Conservation (phyloP, 306 rosid genomes). For the Parietaria judaica region DNA sequence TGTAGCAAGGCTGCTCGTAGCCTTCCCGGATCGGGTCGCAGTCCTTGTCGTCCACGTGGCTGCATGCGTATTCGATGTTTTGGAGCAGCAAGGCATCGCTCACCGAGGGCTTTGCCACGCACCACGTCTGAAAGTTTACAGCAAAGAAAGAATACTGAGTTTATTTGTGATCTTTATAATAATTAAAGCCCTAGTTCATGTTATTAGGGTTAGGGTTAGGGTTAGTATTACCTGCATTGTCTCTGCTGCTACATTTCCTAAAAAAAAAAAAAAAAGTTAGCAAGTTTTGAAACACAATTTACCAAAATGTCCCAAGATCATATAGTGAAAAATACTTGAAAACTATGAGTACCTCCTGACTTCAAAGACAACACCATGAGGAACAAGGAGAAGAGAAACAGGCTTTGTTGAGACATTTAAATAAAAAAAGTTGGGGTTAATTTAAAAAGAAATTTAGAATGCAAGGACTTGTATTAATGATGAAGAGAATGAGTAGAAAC, state of each 20-base stretch:
- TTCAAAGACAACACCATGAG: conserved; percentile 5
- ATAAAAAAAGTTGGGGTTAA: background rate
- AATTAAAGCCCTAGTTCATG: background rate
- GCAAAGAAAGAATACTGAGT: too few relatives aligned
- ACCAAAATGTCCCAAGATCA: background rate
- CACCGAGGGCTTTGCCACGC: conserved; percentile 20
- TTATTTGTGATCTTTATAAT: too few relatives aligned
- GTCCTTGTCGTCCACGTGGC: conserved; percentile 1
- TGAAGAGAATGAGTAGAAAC: background rate
- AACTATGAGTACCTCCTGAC: background rate
- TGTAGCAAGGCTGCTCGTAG: conserved; percentile 9
- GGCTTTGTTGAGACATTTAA: conserved; percentile 1
- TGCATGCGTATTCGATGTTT: conserved; percentile 10
- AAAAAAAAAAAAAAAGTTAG: background rate
- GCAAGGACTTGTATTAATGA: background rate
- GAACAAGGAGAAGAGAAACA: background rate
- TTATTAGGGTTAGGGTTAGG: background rate
- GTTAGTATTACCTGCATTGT: background rate
- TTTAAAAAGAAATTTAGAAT: background rate
- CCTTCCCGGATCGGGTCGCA: conserved; percentile 11
- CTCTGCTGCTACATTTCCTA: background rate
- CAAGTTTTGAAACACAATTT: too few relatives aligned
- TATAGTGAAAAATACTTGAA: background rate
- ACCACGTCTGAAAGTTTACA: conserved; percentile 18
- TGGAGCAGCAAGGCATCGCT: background rate